Conservation (phyloP, 2,329 filamentous ascomycete genomes). For the Mycosphaerella sp. region DNA sequence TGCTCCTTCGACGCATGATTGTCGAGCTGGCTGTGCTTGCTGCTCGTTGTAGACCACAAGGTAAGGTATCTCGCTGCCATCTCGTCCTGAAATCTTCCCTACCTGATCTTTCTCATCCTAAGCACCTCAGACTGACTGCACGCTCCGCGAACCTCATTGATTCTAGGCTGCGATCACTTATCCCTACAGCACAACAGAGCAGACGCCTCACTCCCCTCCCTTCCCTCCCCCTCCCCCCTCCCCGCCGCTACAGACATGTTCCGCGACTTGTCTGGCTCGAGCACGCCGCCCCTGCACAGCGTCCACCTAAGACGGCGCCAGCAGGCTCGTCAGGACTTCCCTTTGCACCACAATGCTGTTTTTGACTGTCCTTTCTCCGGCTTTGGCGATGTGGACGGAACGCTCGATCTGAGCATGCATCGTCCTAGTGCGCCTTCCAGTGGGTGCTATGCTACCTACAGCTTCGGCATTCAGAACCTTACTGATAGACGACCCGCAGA, state of each 20-base stretch:
- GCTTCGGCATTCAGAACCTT: not conserved
- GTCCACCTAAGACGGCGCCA: conserved; percentile 18
- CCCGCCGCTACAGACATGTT: conserved; percentile 24
- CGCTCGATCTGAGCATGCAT: conserved; percentile 29
- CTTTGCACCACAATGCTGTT: conserved; percentile 9
- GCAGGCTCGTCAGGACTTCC: conserved; percentile 5
- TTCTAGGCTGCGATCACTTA: conserved; percentile 13
- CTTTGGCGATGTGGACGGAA: conserved; percentile 6
- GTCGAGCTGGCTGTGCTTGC: no score
- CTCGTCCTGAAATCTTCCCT: not conserved
- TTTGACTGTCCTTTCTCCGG: conserved; percentile 14
- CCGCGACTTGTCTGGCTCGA: conserved; percentile 16
- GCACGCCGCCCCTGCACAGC: not conserved
- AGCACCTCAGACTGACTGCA: conserved; percentile 6
- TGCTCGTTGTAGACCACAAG: no score
- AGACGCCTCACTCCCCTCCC: no score
- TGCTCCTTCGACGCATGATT: no score
- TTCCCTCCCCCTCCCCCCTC: conserved; percentile 6
- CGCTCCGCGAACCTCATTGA: conserved; percentile 7
- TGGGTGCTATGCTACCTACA: conserved; percentile 10
- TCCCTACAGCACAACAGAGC: conserved; percentile 16
- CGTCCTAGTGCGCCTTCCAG: conserved; percentile 19
- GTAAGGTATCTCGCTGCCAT: no score
- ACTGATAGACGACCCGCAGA: conserved; percentile 16
- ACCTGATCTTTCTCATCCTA: not conserved